Evolutionary conservation across 2,329 filamentous ascomycete species (phyloP), one percentile per base, ranked within the genome.

Genomic region (Paraphoma chrysanthemicola): DNA sequence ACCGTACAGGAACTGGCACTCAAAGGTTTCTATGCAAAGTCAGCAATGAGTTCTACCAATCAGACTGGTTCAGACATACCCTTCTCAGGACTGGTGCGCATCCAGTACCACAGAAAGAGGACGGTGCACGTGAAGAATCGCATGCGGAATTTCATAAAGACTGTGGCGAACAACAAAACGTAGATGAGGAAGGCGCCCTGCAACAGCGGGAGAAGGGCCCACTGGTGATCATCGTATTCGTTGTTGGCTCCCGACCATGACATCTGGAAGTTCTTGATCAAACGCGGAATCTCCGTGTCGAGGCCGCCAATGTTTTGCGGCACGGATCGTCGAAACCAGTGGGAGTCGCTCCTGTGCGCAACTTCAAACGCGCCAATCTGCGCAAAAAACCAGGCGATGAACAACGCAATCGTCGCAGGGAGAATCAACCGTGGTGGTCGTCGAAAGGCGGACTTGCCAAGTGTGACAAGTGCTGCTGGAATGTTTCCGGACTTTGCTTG

Each of bases 161-260:
- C 77, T 9, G 79, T 81, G 17, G 81, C 81, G 16, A 78, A 77
- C 28, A 83, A 72, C 29, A 81, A 66, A 6, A 83, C 74, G 59
- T 82, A 85, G 36, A 84, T 79, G 59, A 81, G 74, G 76, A 85
- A 83, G 0, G 81, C 81, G 10, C 81, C 81, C 54, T 80, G 72
- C 5, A 85, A 68, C 46, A 85, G 70, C 11, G 81, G 81, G 29
- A 82, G 70, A 64, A 85, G 77, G 3, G 83, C 82, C 83, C 83
- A 85, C 63, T 85, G 83, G 57, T 85, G 82, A 53, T 83, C 78
- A 63, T 85, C 83, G 52, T 83, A 84, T 8, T 79, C 74, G 71
- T 83, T 83, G 63, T 80, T 80, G 1, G 78, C 79, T 50, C 77
- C 81, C 11, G 81, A 83, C 83, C 83, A 85, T 10, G 79, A 80